These are phyloP conservation scores for Beauveria asiatica DNA, from an alignment of 2,329 filamentous ascomycete genomes.

Conservation along the genomic window DNA sequence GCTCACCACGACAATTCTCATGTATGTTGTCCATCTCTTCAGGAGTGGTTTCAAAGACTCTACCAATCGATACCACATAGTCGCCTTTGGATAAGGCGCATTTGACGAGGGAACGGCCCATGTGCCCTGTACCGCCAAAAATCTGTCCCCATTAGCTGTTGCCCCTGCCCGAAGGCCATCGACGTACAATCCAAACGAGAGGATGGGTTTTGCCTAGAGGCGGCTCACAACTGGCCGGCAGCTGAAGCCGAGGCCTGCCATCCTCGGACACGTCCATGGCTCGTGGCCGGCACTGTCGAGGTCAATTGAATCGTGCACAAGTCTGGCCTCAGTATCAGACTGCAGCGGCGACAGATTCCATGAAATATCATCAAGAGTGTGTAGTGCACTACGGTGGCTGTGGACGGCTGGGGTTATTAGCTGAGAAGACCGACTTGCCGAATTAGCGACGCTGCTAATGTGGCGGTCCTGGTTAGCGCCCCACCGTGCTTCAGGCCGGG, in stretches of 20 bases:
- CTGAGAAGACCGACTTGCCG: conserved; percentile 4
- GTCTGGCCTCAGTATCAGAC: neutral
- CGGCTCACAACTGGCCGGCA: conserved; percentile 82
- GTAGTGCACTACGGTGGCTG: neutral
- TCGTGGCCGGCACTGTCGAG: neutral
- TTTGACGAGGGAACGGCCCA: conserved; percentile 84
- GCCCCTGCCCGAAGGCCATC: neutral
- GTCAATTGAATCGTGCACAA: neutral
- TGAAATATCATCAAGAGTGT: neutral
- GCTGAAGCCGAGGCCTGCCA: conserved; percentile 36
- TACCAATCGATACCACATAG: conserved; percentile 76
- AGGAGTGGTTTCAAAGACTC: conserved; percentile 66
- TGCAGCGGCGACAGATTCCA: neutral
- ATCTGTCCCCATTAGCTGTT: conserved; percentile 43
- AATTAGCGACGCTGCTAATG: neutral
- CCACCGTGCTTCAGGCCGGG: neutral
- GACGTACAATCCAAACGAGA: conserved; percentile 78
- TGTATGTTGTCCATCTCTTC: conserved; percentile 66
- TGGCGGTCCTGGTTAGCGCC: neutral
- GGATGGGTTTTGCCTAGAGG: conserved; percentile 64
- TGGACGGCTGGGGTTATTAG: neutral
- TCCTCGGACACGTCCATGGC: conserved; percentile 18
- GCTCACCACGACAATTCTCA: conserved; percentile 64
- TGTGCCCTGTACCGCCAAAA: conserved; percentile 95
- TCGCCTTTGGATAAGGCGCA: conserved; percentile 73